A percentile compares a stretch with the other conserved stretches of the same genome.
phyloP scores from a whole-genome alignment of 331 rosid genomes.

The Malus hybrid region DNA sequence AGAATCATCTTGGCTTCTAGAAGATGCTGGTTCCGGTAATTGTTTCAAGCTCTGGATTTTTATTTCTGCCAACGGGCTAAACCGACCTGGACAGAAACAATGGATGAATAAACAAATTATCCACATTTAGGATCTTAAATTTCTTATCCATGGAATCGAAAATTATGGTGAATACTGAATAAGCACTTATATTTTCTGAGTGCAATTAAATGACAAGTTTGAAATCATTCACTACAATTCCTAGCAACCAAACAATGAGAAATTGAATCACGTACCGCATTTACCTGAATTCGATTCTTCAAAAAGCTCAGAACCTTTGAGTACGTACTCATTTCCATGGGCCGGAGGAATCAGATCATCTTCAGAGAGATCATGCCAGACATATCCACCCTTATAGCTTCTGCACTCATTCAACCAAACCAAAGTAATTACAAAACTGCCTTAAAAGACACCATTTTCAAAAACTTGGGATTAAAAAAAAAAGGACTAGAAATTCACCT shows the following conservation, averaged over 20 bases:
- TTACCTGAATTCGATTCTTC: conserved; percentile 73
- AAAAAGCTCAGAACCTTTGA: conserved; percentile 89
- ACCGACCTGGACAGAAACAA: conserved; percentile 33
- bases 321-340: conserved; percentile 81
- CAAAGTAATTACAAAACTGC: not conserved
- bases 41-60: conserved; percentile 57
- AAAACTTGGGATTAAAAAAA: not conserved
- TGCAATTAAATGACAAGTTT: not conserved
- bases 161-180: not conserved
- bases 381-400: conserved; percentile 81
- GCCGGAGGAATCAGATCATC: conserved; percentile 75
- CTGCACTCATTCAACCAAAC: conserved; percentile 34
- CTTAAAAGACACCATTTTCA: not conserved
- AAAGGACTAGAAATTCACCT: conserved; percentile 36
- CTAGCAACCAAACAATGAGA: conserved; percentile 2
- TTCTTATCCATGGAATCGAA: not conserved
- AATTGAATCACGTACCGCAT: not conserved
- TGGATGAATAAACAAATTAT: not conserved
- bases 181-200: not conserved
- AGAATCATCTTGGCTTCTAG: conserved; percentile 59
- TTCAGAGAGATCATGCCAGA: conserved; percentile 90
- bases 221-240: not conserved
- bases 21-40: conserved; percentile 57
- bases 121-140: conserved; percentile 6
- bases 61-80: conserved; percentile 40